Evolutionary conservation across 768 basidiomycete species (phyloP).

Genomic region (Infundibulicybe gibba): DNA sequence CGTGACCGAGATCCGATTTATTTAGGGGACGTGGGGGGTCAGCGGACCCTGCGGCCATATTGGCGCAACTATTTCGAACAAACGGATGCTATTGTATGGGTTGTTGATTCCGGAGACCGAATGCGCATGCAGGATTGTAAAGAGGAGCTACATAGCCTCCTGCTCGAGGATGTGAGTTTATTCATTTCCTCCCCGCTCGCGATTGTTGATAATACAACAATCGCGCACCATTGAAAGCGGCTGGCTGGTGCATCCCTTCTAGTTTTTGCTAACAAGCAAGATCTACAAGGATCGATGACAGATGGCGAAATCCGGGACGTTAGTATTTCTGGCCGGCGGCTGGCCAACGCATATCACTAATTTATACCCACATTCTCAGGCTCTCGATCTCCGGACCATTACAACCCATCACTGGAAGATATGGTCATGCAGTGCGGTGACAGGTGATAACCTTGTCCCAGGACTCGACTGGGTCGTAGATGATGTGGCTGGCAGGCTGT

Average conservation of each 20-base stretch:
- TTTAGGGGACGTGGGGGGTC: slow-evolving; percentile 97
- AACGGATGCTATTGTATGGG: slow-evolving; percentile 98
- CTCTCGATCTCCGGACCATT: slow-evolving; percentile 77
- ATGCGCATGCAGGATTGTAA: slow-evolving; percentile 89
- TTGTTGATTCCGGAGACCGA: slow-evolving; percentile 93
- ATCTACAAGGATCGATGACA: slow-evolving; percentile 84
- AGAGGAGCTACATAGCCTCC: slow-evolving; percentile 78
- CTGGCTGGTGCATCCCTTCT: slow-evolving; percentile 94
- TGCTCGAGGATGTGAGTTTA: slow-evolving; percentile 84
- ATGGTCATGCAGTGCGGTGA: slow-evolving; percentile 88
- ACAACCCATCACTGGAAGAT: slow-evolving; percentile 90
- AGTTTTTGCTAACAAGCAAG: slow-evolving; percentile 98
- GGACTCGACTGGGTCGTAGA: slow-evolving; percentile 92
- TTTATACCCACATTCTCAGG: slow-evolving; percentile 35
- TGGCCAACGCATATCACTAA: background rate
- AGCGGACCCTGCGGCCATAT: slow-evolving; percentile 92
- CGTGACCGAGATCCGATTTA: background rate
- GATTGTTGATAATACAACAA: slow-evolving; percentile 6
- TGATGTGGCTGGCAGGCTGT: slow-evolving; percentile 83
- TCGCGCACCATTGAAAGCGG: slow-evolving; percentile 48
- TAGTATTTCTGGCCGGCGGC: slow-evolving; percentile 19
- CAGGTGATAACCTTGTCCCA: slow-evolving; percentile 76
- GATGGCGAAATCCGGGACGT: slow-evolving; percentile 81
- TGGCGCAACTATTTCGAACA: slow-evolving; percentile 99
- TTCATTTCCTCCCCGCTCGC: slow-evolving; percentile 5